Evolutionary conservation across 495 filamentous ascomycete species (phyloP).

Genomic region (Paragyromitra xinjiangensis): DNA sequence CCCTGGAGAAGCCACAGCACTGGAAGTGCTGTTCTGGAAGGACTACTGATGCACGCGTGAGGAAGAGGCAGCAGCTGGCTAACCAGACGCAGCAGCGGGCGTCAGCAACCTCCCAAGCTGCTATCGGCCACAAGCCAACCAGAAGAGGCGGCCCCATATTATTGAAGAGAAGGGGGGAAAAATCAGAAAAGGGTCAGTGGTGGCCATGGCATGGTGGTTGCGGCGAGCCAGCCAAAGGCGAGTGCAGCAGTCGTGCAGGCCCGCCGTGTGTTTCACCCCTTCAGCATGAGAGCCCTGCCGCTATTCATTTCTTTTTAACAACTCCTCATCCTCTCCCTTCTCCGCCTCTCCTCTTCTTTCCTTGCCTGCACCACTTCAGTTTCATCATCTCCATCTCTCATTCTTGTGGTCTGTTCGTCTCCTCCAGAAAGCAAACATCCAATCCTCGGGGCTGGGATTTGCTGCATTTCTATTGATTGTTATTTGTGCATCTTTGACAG

Average conservation of each 20-base stretch:
- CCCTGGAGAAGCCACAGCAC: conserved; percentile 42
- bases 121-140: conserved; percentile 46
- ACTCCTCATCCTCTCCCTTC: conserved; percentile 49
- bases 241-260: conserved; percentile 37
- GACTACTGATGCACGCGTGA: conserved; percentile 31
- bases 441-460: conserved; percentile 26
- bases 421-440: conserved; percentile 33
- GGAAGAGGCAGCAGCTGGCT: conserved; percentile 23
- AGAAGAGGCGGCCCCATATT: conserved; percentile 36
- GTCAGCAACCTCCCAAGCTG: conserved; percentile 41
- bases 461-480: conserved; percentile 37
- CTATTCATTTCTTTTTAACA: conserved; percentile 53
- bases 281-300: conserved; percentile 32
- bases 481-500: conserved; percentile 41
- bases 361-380: conserved; percentile 47
- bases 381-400: conserved; percentile 50
- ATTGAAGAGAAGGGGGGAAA: conserved; percentile 20
- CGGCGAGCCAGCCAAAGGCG: conserved; percentile 49
- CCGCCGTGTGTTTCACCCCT: conserved; percentile 46
- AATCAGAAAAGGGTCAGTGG: conserved; percentile 50
- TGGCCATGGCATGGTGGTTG: conserved; percentile 32
- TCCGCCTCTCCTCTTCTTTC: conserved; percentile 51
- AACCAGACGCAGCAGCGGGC: conserved; percentile 29
- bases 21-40: conserved; percentile 44
- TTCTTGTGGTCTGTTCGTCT: conserved; percentile 48